phyloP scores from a whole-genome alignment of 140 eudicot species.

The Cichorium intybus region DNA sequence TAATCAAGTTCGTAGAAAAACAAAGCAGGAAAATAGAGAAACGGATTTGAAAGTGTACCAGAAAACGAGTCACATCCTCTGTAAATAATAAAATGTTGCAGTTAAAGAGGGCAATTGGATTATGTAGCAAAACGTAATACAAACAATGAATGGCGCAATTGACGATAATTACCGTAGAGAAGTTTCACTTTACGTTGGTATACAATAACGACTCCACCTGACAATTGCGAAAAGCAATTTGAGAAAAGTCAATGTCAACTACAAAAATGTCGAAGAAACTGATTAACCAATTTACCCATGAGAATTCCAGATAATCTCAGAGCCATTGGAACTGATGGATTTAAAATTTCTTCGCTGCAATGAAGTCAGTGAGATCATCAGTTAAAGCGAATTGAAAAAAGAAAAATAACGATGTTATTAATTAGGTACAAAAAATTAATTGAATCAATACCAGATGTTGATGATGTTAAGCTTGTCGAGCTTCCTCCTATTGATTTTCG shows the following conservation, averaged over 20 bases:
- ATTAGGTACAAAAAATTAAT: not conserved
- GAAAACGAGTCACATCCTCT: conserved; percentile 92
- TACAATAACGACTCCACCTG: conserved; percentile 97
- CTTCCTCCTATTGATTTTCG: conserved; percentile 66
- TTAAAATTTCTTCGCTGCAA: conserved; percentile 82
- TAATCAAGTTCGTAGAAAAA: not conserved
- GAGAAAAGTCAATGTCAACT: conserved; percentile 1
- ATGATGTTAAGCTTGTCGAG: conserved; percentile 76
- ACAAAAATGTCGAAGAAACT: conserved; percentile 6
- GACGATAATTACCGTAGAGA: conserved; percentile 54
- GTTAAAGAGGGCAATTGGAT: conserved; percentile 8
- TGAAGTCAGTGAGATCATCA: not conserved
- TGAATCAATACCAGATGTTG: conserved; percentile 58
- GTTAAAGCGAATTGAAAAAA: not conserved
- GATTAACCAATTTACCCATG: conserved; percentile 62
- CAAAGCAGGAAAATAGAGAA: not conserved
- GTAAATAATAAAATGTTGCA: conserved; percentile 27
- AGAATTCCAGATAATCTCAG: conserved; percentile 95
- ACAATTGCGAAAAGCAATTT: conserved; percentile 4
- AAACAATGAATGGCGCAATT: conserved; percentile 3
- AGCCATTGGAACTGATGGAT: conserved; percentile 97
- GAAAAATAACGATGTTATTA: not conserved
- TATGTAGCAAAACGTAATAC: not conserved
- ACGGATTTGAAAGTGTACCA: conserved; percentile 42
- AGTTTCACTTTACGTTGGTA: conserved; percentile 96